Base-by-base conservation (phyloP, 345 rosid species). In the Populus euphratica region DNA sequence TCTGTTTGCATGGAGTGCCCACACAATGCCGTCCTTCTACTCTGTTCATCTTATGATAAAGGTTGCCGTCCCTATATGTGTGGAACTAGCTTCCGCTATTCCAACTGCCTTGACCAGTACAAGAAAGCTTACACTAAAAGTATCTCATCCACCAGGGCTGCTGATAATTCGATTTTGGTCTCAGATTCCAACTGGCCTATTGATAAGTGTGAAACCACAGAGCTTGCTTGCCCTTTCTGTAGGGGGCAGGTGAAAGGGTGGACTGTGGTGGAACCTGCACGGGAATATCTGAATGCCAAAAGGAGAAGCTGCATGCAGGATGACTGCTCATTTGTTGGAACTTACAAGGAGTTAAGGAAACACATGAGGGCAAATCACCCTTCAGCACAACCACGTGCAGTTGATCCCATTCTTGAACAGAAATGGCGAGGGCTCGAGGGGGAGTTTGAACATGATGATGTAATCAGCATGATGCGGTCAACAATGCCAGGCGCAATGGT, bases 21-120 rank as follows among this genome's bases (percentile, higher is more conserved):
- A 0, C 99, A 96, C 85, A 93, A 93, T 49, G 98, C 97, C 68
- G 99, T 96, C 83, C 98, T 96, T 82, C 92, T 96, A 54, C 96
- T 96, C 54, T 96, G 99, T 81, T 93, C 99, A 70, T 96, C 99
- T 66, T 89, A 96, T 76, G 97, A 96, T 81, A 96, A 93, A 80
- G 99, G 99, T 47, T 96, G 99, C 70, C 97, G 94, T 41, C 97
- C 99, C 70, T 96, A 90, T 81, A 96, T 96, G 99, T 96, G 99
- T 82, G 98, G 93, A 81, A 95, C 99, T 49, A 95, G 99, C 85
- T 93, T 89, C 77, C 91, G 98, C 0, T 95, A 91, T 75, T 95
- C 99, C 35, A 93, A 95, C 69, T 95, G 99, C 86, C 96, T 95
- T 72, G 96, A 93, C 78, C 97, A 90, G 85, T 95, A 92, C 89